Evolutionary conservation across 2,329 filamentous ascomycete species (phyloP).

Genomic region (Claviceps pazoutovae): DNA sequence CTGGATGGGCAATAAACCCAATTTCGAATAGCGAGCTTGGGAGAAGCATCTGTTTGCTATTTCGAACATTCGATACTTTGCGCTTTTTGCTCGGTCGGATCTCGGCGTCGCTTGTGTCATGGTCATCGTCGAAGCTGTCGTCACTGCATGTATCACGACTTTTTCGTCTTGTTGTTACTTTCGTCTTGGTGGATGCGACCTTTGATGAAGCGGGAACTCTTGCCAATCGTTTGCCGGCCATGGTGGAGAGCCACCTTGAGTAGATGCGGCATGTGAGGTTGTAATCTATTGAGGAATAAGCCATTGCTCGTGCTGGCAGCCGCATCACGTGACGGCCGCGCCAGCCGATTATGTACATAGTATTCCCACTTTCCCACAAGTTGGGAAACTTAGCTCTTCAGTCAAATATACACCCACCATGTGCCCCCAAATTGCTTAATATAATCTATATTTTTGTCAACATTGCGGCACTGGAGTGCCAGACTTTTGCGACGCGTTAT

Average conservation of each 20-base stretch:
- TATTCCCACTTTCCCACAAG: too few species aligned
- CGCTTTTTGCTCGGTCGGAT: slow-evolving; percentile 5
- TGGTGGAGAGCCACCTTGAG: not conserved
- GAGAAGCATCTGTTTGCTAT: not conserved
- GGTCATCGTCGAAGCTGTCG: slow-evolving; percentile 1
- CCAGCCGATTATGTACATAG: too few species aligned
- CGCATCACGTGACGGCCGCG: too few species aligned
- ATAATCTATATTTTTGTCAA: not conserved
- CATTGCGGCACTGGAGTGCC: not conserved
- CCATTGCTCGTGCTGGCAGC: too few species aligned
- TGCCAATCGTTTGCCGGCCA: slow-evolving; percentile 2
- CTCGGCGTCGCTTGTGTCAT: not conserved
- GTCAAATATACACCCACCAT: too few species aligned
- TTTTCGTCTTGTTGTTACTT: not conserved
- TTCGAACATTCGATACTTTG: slow-evolving; percentile 1
- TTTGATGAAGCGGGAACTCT: not conserved
- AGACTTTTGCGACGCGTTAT: not conserved
- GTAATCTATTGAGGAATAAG: too few species aligned
- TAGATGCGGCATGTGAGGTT: not conserved
- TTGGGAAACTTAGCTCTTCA: too few species aligned
- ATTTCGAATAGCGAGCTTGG: slow-evolving; percentile 6
- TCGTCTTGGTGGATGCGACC: not conserved
- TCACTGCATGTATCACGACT: not conserved
- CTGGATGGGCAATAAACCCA: not conserved
- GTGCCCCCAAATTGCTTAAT: too few species aligned